Evolutionary conservation across 139 green algal genomes (phyloP).

Genomic region (Yamagishiella unicocca): DNA sequence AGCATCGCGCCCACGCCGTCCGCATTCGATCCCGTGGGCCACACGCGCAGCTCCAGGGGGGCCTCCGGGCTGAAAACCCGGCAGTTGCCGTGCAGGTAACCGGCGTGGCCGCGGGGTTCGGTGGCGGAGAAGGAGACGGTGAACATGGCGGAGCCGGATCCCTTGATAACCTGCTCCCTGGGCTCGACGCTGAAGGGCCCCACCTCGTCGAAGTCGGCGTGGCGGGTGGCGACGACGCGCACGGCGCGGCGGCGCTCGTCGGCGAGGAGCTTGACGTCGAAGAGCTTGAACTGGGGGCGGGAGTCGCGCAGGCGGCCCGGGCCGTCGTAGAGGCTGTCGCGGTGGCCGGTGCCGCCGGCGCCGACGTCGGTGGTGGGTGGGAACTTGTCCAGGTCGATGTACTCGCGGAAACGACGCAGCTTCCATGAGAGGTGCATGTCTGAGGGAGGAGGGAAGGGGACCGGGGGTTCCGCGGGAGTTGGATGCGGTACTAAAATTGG

Average conservation of each 20-base stretch:
- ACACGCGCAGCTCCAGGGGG: conserved; percentile 43
- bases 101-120: conserved; percentile 15
- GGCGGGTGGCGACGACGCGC: conserved; percentile 4
- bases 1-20: conserved; percentile 51
- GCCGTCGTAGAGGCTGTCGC: neutral
- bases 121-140: conserved; percentile 50
- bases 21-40: conserved; percentile 22
- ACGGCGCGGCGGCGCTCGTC: neutral
- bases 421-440: conserved; percentile 62
- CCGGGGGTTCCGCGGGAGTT: too few relatives aligned
- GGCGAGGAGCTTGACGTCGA: conserved; percentile 46
- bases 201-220: conserved; percentile 13
- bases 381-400: conserved; percentile 38
- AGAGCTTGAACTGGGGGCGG: conserved; percentile 35
- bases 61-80: conserved; percentile 40
- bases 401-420: conserved; percentile 47
- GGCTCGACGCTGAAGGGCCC: conserved; percentile 42
- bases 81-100: conserved; percentile 53
- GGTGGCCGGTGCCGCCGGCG: conserved; percentile 18
- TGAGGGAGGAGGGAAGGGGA: neutral
- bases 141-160: conserved; percentile 43
- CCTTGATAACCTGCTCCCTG: conserved; percentile 40
- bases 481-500: too few relatives aligned
- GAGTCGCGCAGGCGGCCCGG: conserved; percentile 31
- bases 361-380: conserved; percentile 39